Percentiles rank a stretch among this genome's conserved stretches.
Conservation (phyloP, 768 basidiomycete genomes). For the Hydnomerulius pinastri region DNA sequence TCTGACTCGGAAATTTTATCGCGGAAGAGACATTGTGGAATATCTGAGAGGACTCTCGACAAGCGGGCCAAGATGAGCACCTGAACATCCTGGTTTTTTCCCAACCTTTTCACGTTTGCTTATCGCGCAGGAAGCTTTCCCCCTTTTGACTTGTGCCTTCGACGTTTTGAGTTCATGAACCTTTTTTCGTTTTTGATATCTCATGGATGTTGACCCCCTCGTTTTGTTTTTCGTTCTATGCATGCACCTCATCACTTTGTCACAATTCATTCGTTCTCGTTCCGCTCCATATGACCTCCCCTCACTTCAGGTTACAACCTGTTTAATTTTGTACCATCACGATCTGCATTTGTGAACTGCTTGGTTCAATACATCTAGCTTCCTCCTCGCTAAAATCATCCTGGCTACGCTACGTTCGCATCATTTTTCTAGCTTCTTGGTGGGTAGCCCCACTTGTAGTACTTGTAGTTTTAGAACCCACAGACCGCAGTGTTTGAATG, state of each 20-base stretch:
- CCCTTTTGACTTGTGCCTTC: background rate
- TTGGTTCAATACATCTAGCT: conserved; percentile 17
- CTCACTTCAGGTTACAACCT: conserved; percentile 20
- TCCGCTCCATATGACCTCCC: conserved; percentile 24
- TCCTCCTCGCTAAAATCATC: conserved; percentile 12
- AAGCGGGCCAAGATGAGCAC: conserved; percentile 29
- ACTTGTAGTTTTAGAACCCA: conserved; percentile 25
- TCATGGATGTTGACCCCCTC: conserved; percentile 21
- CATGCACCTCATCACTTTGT: conserved; percentile 25
- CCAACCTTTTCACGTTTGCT: conserved; percentile 6
- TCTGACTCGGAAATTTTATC: conserved; percentile 27
- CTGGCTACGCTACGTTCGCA: conserved; percentile 17
- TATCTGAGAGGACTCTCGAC: conserved; percentile 24
- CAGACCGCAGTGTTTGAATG: conserved; percentile 17
- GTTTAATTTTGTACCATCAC: conserved; percentile 35
- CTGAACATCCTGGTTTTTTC: conserved; percentile 17
- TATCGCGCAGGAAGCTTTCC: background rate
- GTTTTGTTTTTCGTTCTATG: conserved; percentile 24
- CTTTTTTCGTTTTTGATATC: conserved; percentile 18
- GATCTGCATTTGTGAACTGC: conserved; percentile 12
- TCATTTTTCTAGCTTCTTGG: conserved; percentile 8
- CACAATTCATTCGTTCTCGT: conserved; percentile 7
- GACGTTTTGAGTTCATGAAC: conserved; percentile 11
- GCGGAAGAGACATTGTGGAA: conserved; percentile 23
- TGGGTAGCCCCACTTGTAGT: conserved; percentile 23